These are phyloP conservation scores for Raphanus raphanistrum DNA, from an alignment of 345 rosid genomes.

Conservation along the genomic window DNA sequence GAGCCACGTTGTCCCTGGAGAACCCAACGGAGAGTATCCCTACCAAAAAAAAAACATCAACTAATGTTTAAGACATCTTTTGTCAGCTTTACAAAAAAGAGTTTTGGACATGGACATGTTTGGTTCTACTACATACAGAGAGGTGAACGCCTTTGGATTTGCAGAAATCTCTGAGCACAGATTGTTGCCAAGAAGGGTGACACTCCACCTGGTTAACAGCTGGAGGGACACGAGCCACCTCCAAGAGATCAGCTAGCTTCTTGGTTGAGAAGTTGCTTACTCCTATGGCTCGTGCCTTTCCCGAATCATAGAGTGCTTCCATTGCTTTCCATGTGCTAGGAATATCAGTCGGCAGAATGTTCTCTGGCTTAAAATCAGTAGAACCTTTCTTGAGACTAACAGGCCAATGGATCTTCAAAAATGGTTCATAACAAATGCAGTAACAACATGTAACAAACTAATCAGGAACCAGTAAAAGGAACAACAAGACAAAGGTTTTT, in stretches of 20 bases:
- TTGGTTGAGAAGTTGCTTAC: constrained; percentile 85
- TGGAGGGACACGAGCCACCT: constrained; percentile 70
- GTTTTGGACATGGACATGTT: neutral
- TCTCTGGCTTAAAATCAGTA: constrained; percentile 55
- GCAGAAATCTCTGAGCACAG: constrained; percentile 59
- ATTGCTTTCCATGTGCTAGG: constrained; percentile 80
- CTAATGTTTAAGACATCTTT: too few species aligned
- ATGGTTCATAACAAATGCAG: neutral
- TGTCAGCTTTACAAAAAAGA: too few species aligned
- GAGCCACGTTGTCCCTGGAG: constrained; percentile 71
- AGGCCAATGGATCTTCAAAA: constrained; percentile 84
- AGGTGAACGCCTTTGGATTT: constrained; percentile 79
- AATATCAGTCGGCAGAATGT: constrained; percentile 54
- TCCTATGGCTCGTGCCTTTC: constrained; percentile 74
- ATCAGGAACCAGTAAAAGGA: neutral
- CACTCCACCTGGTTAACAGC: constrained; percentile 87
- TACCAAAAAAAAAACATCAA: constrained; percentile 20
- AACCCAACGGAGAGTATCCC: constrained; percentile 93
- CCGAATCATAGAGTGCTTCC: constrained; percentile 66
- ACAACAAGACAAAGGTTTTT: neutral
- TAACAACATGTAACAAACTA: too few species aligned
- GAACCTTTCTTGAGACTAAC: constrained; percentile 63
- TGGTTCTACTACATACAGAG: constrained; percentile 31
- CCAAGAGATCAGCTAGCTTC: constrained; percentile 71
- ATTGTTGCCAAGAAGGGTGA: constrained; percentile 81